phyloP scores from a whole-genome alignment of 2,329 filamentous ascomycete species.

The Colletotrichum plurivorum region DNA sequence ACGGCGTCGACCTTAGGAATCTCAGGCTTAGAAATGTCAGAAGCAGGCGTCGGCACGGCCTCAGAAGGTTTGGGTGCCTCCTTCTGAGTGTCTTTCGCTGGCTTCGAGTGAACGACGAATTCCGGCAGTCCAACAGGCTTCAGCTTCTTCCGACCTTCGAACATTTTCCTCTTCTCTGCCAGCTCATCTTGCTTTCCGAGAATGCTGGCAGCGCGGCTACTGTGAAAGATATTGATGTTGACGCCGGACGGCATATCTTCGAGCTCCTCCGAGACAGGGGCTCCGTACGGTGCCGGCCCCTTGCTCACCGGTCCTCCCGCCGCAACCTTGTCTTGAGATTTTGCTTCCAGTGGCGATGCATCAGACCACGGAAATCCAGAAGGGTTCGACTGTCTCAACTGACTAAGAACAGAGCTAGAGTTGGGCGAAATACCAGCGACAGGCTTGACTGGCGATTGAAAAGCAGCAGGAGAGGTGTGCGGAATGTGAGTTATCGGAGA shows the following conservation, averaged over 20 bases:
- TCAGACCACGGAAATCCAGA: conserved; percentile 29
- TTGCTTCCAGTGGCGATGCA: conserved; percentile 27
- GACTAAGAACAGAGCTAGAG: conserved; percentile 33
- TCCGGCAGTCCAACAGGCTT: conserved; percentile 44
- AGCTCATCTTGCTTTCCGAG: conserved; percentile 44
- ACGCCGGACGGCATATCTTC: conserved; percentile 56
- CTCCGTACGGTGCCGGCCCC: conserved; percentile 8
- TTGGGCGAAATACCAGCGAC: conserved; percentile 22
- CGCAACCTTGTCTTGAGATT: neutral
- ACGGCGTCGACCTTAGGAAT: neutral
- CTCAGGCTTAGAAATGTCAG: neutral
- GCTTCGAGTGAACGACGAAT: conserved; percentile 37
- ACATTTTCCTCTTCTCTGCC: neutral
- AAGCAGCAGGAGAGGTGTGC: conserved; percentile 22
- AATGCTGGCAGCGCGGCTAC: conserved; percentile 60
- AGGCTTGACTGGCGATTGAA: conserved; percentile 8
- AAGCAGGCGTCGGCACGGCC: neutral
- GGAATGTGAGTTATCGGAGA: conserved; percentile 26
- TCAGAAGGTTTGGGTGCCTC: neutral
- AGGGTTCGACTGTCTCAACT: conserved; percentile 32
- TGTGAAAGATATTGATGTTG: conserved; percentile 65
- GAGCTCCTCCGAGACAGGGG: conserved; percentile 41
- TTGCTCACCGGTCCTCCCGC: neutral
- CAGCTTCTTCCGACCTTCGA: conserved; percentile 29
- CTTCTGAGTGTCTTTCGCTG: neutral